Evolutionary conservation across 1,284 basidiomycete genomes (phyloP).

Genomic region (Cryptococcus sp.): DNA sequence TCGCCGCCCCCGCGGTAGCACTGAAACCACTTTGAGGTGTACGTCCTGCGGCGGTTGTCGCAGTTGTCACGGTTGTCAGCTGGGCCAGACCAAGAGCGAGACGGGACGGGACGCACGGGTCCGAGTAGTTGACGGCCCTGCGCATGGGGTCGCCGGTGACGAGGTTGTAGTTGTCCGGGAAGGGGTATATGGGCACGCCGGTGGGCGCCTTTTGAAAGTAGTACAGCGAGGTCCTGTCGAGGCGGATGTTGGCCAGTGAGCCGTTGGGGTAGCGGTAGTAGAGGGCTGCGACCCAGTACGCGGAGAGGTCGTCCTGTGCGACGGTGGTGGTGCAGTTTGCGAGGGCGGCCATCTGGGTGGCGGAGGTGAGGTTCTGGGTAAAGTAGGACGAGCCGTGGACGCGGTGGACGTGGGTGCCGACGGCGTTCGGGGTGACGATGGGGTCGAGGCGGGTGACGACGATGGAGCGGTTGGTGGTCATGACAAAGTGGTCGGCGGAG

Average conservation of each 20-base stretch:
- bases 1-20: constrained; percentile 20
- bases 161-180: constrained; percentile 28
- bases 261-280: constrained; percentile 25
- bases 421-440: constrained; percentile 21
- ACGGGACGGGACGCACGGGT: constrained; percentile 10
- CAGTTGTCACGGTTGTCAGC: not conserved
- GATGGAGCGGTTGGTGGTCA: constrained; percentile 25
- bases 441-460: constrained; percentile 28
- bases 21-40: constrained; percentile 16
- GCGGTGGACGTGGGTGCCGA: constrained; percentile 19
- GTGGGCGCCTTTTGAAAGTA: constrained; percentile 28
- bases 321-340: constrained; percentile 26
- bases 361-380: constrained; percentile 17
- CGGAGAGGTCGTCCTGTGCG: constrained; percentile 30
- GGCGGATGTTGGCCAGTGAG: constrained; percentile 11
- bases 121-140: constrained; percentile 13
- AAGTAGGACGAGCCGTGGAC: constrained; percentile 27
- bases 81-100: not conserved
- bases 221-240: constrained; percentile 23
- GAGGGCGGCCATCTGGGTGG: constrained; percentile 13
- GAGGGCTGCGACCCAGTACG: constrained; percentile 28
- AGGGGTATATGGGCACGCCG: constrained; percentile 21
- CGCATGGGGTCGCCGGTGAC: constrained; percentile 21
- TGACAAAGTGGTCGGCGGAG: constrained; percentile 28
- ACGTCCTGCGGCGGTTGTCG: not conserved